Evolutionary conservation across 768 basidiomycete species (phyloP).

Genomic region (Mycena chlorophos): DNA sequence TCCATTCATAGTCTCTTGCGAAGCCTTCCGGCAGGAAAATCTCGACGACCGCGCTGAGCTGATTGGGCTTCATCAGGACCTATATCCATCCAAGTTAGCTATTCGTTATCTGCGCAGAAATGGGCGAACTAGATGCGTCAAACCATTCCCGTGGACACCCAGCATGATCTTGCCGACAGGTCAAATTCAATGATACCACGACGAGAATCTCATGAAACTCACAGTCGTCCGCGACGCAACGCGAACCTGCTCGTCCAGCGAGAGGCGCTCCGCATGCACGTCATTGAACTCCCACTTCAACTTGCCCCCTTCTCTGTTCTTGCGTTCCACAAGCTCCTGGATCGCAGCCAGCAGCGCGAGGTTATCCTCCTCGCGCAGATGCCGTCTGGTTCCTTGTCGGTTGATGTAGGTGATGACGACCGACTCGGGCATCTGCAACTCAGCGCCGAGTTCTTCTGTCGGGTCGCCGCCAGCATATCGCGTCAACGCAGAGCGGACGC

Average conservation of each 20-base stretch:
- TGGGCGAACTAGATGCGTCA: slow-evolving; percentile 51
- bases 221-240: slow-evolving; percentile 56
- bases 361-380: slow-evolving; percentile 44
- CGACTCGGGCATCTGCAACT: slow-evolving; percentile 22
- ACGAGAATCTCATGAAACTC: slow-evolving; percentile 27
- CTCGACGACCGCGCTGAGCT: slow-evolving; percentile 59
- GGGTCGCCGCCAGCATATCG: slow-evolving; percentile 45
- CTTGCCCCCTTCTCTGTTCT: slow-evolving; percentile 30
- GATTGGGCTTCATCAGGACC: slow-evolving; percentile 59
- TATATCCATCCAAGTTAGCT: not conserved
- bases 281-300: slow-evolving; percentile 48
- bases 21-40: slow-evolving; percentile 61
- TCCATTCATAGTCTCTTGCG: slow-evolving; percentile 68
- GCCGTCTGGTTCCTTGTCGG: slow-evolving; percentile 45
- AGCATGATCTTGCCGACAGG: slow-evolving; percentile 41
- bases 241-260: slow-evolving; percentile 57
- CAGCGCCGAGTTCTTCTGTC: slow-evolving; percentile 2
- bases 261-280: slow-evolving; percentile 47
- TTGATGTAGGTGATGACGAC: slow-evolving; percentile 55
- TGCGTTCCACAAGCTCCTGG: slow-evolving; percentile 36
- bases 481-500: slow-evolving; percentile 49
- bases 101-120: not conserved
- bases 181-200: not conserved
- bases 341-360: slow-evolving; percentile 41
- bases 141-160: slow-evolving; percentile 58